Base-by-base conservation (phyloP, 1,284 basidiomycete species). In the Ceratobasidium sp. region DNA sequence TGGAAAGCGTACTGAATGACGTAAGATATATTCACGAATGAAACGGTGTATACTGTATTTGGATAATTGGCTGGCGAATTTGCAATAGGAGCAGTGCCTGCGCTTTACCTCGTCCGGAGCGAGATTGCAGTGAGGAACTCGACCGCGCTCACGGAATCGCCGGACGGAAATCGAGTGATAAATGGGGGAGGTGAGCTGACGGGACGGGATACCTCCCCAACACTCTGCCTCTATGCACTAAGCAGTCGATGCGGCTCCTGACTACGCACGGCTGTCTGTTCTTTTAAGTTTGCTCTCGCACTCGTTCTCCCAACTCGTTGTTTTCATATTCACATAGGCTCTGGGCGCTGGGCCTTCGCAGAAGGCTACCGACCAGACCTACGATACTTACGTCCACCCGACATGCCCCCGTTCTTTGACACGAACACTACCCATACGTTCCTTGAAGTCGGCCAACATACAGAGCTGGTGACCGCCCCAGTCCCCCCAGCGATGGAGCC, bases 1-100 rank as follows among this genome's bases (percentile, higher is more conserved):
- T 98, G 96, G 96, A 92, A 96, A 77, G 84, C 85, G 74, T 97
- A 97, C 45, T 69, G 65, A 69, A 43, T n/a, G n/a, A n/a, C n/a
- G n/a, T n/a, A n/a, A n/a, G n/a, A n/a, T n/a, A n/a, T n/a, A n/a
- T 26, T 26, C 16, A 30, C 18, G 16, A 21, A 57, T 55, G 50
- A 57, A 46, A 5, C 10, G n/a, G 23, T 46, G 36, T 45, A 55
- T 69, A 69, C 64, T 34, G 39, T 26, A 45, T 53, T 43, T 69
- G 65, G 52, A 21, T 41, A 43, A 55, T 28, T 30, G 53, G 50
- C 28, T 69, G 65, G 52, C 28, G n/a, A 69, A 69, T 69, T 69
- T 55, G 52, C 65, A 69, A 69, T 28, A 69, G 39, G 2, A 69
- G 52, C 65, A 30, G 14, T 55, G 36, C 28, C 53, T 52, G 52